These are phyloP conservation scores for Ormosia emarginata DNA, from an alignment of 306 rosid genomes.

Conservation along the genomic window DNA sequence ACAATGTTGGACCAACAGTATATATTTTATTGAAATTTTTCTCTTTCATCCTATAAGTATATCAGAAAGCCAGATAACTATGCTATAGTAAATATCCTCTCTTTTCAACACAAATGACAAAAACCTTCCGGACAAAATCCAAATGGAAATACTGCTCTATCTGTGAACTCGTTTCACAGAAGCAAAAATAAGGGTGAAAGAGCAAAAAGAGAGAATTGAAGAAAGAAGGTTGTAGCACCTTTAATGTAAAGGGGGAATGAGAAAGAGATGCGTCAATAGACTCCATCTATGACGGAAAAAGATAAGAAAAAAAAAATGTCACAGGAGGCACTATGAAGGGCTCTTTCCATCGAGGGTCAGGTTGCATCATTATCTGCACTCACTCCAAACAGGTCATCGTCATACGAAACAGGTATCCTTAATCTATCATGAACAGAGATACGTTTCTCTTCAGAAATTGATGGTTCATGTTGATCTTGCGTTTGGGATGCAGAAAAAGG, in stretches of 20 bases:
- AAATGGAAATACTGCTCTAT: neutral
- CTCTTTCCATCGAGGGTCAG: neutral
- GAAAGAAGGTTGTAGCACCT: neutral
- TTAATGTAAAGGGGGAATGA: neutral
- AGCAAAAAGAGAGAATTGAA: neutral
- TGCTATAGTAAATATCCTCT: neutral
- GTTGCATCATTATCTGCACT: conserved; percentile 24
- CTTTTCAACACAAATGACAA: neutral
- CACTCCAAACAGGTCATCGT: conserved; percentile 52
- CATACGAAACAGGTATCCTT: conserved; percentile 64
- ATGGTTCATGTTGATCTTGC: conserved; percentile 38
- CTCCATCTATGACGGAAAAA: neutral
- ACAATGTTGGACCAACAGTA: neutral
- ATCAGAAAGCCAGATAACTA: neutral
- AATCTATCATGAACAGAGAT: conserved; percentile 50
- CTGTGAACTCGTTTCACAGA: conserved; percentile 1
- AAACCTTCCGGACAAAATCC: neutral
- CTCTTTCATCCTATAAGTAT: neutral
- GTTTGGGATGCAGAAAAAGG: neutral
- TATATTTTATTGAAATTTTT: neutral
- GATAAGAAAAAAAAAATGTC: neutral
- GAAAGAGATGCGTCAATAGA: neutral
- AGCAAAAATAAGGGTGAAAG: neutral
- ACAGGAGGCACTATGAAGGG: neutral
- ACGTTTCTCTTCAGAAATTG: conserved; percentile 40